Base-by-base conservation (phyloP, 1,284 basidiomycete species). In the Austroboletus niveus region DNA sequence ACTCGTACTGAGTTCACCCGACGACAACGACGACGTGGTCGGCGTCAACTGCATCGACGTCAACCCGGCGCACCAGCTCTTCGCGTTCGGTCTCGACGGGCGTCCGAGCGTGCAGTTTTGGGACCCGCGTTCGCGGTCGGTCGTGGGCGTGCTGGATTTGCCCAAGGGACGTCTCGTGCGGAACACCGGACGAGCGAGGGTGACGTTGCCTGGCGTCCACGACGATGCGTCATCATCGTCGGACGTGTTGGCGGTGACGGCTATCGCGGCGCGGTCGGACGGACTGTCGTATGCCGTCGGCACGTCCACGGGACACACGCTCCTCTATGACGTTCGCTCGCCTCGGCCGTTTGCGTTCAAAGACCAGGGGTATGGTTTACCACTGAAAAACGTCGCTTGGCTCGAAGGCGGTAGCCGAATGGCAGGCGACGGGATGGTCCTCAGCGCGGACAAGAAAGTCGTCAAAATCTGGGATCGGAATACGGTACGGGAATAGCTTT, bases 281-380 rank as follows among this genome's bases (percentile, higher is more conserved):
- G 97, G 96, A 0, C 77, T 99, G 17, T 93, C 92, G 30, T 85
- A 98, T 58, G 97, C 96, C 0, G 80, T 98, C 34, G 97, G 97
- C 12, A 98, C 96, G 1, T 93, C 89, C 8, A 92, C 92, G 0
- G 97, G 97, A 0, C 94, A 98, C 66, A 94, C 94, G 0, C 74
- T 99, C 8, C 75, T 99, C 7, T 99, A 98, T 70, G 97, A 99
- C 64, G 82, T 99, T 56, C 89, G 97, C 45, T 87, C 92, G 29
- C 79, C 87, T 6, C 80, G 80, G 24, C 88, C 92, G 9, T 94
- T 92, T 60, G 92, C 92, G 4, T 73, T 85, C 54, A 99, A 99
- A 68, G 97, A 99, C 68, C 96, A 99, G 71, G 97, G 97, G 1
- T 99, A 99, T 63, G 94, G 96, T 3, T 73, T 99, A 40, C 89